Evolutionary conservation across 257 asterid species (phyloP).

Genomic region (Jacaranda copaia): DNA sequence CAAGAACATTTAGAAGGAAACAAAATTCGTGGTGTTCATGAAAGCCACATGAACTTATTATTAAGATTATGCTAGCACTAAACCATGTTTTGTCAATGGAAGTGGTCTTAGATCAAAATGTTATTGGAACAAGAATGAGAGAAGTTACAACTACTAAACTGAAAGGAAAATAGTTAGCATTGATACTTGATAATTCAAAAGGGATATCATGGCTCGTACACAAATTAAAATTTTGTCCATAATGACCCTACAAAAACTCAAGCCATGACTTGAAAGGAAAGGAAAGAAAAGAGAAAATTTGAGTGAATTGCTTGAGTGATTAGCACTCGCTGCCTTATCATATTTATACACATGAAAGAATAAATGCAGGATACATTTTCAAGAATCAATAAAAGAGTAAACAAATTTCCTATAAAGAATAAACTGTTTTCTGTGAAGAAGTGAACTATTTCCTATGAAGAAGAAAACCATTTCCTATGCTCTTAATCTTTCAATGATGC

Average conservation of each 20-base stretch:
- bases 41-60: conserved; percentile 22
- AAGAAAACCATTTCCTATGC: too few relatives aligned
- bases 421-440: too few relatives aligned
- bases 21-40: not conserved
- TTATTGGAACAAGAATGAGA: conserved; percentile 13
- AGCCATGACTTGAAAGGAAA: not conserved
- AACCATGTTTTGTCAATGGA: conserved; percentile 1
- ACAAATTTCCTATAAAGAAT: too few relatives aligned
- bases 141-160: not conserved
- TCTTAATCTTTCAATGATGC: too few relatives aligned
- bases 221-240: not conserved
- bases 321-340: too few relatives aligned
- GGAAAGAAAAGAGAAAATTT: too few relatives aligned
- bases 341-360: too few relatives aligned
- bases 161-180: not conserved
- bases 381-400: too few relatives aligned
- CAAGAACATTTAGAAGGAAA: conserved; percentile 16
- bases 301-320: too few relatives aligned
- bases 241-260: conserved; percentile 15
- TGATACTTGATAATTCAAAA: conserved; percentile 22
- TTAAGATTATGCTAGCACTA: conserved; percentile 11
- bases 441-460: too few relatives aligned
- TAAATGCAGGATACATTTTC: too few relatives aligned
- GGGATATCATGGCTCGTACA: conserved; percentile 7
- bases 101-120: conserved; percentile 11